A percentile compares a stretch with the other conserved stretches of the same genome.
These are phyloP conservation scores for Trypanosoma lewisi DNA, from an alignment of 208 protist species.

Conservation along the genomic window DNA sequence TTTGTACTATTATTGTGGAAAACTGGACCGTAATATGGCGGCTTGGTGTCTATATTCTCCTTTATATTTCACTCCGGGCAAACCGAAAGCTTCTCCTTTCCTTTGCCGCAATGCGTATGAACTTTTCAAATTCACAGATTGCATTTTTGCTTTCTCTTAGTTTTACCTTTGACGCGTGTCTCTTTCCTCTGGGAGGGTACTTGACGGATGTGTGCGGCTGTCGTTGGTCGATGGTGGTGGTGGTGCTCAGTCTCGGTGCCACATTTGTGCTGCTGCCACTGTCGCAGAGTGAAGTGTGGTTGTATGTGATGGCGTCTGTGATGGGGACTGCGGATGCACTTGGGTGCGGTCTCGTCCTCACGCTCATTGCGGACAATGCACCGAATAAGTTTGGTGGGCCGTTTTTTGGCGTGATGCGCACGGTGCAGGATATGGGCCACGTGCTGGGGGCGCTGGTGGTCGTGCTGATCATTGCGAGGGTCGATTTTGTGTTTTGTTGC, in stretches of 20 bases:
- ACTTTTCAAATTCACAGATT: constrained; percentile 64
- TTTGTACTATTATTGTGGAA: constrained; percentile 53
- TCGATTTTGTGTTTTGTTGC: constrained; percentile 42
- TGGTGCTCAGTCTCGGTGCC: constrained; percentile 42
- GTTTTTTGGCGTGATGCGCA: constrained; percentile 88
- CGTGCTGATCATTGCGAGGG: constrained; percentile 33
- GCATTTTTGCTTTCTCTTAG: constrained; percentile 66
- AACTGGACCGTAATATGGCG: constrained; percentile 71
- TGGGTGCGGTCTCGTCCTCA: constrained; percentile 83
- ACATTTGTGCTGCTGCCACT: constrained; percentile 63
- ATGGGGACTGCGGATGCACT: constrained; percentile 77
- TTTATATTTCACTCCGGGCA: constrained; percentile 57
- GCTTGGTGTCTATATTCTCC: constrained; percentile 71
- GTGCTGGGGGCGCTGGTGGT: constrained; percentile 47
- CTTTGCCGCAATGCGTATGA: constrained; percentile 59
- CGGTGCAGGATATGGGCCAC: constrained; percentile 75
- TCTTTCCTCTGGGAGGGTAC: constrained; percentile 80
- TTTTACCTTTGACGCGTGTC: constrained; percentile 48
- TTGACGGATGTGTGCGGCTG: constrained; percentile 67
- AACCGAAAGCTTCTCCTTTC: constrained; percentile 83
- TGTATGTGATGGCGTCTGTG: constrained; percentile 43
- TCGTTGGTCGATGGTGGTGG: constrained; percentile 59
- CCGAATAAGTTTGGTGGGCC: constrained; percentile 46
- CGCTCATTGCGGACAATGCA: constrained; percentile 66
- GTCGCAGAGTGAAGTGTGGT: constrained; percentile 27